Evolutionary conservation across 2,329 filamentous ascomycete genomes (phyloP).

Genomic region (Arachnomyces sp.): DNA sequence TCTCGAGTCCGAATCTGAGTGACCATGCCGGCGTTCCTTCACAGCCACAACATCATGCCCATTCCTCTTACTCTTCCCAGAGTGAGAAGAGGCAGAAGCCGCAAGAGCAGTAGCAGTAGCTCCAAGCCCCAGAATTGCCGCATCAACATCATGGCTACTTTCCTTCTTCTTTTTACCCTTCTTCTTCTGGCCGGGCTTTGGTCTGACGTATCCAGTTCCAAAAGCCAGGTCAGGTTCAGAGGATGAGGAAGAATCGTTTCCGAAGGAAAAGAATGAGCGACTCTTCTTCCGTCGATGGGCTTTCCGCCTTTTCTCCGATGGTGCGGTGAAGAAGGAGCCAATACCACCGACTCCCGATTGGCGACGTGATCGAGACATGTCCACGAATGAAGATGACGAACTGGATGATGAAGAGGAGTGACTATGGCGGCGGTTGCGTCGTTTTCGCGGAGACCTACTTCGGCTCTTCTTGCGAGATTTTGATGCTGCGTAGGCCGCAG

Average conservation of each 20-base stretch:
- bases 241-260: conserved; percentile 57
- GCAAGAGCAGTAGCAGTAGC: conserved; percentile 41
- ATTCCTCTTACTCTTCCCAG: conserved; percentile 27
- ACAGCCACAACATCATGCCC: conserved; percentile 17
- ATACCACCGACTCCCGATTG: conserved; percentile 47
- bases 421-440: conserved; percentile 12
- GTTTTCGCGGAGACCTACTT: conserved; percentile 28
- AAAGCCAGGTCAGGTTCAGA: conserved; percentile 62
- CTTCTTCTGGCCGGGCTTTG: conserved; percentile 27
- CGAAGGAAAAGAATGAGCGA: conserved; percentile 46
- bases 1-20: conserved; percentile 16
- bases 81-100: conserved; percentile 26
- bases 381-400: conserved; percentile 53
- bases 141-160: conserved; percentile 31
- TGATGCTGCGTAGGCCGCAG: conserved; percentile 20
- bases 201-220: conserved; percentile 46
- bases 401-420: conserved; percentile 39
- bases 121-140: conserved; percentile 41
- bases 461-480: conserved; percentile 22
- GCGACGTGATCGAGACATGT: conserved; percentile 53
- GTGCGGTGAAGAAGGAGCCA: conserved; percentile 54
- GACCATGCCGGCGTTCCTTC: conserved; percentile 22
- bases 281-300: conserved; percentile 31
- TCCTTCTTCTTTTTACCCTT: conserved; percentile 21
- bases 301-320: conserved; percentile 44